Base-by-base conservation (phyloP, 257 asterid genomes). In the Penstemon davidsonii region DNA sequence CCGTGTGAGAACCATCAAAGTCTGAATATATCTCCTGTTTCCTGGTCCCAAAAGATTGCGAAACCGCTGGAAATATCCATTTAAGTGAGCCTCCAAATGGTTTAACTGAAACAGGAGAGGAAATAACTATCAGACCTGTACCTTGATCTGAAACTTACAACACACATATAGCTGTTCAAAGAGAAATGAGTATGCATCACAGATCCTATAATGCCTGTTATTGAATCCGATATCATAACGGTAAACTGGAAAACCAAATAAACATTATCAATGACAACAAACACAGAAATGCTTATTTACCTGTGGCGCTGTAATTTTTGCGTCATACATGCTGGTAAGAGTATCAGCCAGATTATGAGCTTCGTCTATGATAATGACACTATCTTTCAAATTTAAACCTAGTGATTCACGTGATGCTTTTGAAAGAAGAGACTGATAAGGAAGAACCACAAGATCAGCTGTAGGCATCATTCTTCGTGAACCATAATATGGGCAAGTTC, bases 321-420 rank as follows among this genome's bases (percentile, higher is more conserved):
- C 90, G 64, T 94, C 87, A 65, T 90, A 83, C 97, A 94, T 90
- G 73, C 86, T 84, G 80, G 89, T 86, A 62, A 94, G 92, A 60
- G 97, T 87, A 68, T 94, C 99, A 64, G 99, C 97, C 57, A 94
- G 90, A 83, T 94, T 94, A 73, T 94, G 99, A 74, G 99, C 99
- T 79, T 94, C 99, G 6, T 94, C 99, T 65, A 94, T 88, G 74
- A 94, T 86, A 50, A 94, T 64, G 40, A 94, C 82, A 63, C 86
- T 88, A 60, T 84, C 80, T 79, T 88, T 88, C 61, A 94, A 77
- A 83, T 79, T 80, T 69, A 94, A 80, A 84, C 96, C 95, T 64
- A 88, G 85, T 15, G 99, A 90, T 80, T 88, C 97, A 15, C 97
- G 92, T 7, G 99, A 88, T 54, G 95, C 75, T 79, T 91, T 90